phyloP scores from a whole-genome alignment of 805 yeast genomes.

The Schwanniomyces yamadae region DNA sequence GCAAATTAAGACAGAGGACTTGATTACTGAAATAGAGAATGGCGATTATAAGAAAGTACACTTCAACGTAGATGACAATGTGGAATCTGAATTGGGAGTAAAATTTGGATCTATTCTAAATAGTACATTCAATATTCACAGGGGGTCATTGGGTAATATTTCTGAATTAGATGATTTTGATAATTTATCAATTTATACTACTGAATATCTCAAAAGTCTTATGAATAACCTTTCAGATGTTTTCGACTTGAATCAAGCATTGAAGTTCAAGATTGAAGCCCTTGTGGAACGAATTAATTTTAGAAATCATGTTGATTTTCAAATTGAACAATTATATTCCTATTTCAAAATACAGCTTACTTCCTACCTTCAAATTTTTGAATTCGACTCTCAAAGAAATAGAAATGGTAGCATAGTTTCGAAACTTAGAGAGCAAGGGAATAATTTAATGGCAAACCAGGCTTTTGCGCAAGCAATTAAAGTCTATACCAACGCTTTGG shows the following conservation, averaged over 20 bases:
- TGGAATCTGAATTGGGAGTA: slow-evolving; percentile 14
- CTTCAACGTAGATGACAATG: neutral
- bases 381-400: slow-evolving; percentile 4
- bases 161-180: neutral
- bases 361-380: slow-evolving; percentile 2
- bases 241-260: slow-evolving; percentile 3
- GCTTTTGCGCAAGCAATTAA: slow-evolving; percentile 41
- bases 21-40: slow-evolving; percentile 14
- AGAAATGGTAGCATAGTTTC: slow-evolving; percentile 8
- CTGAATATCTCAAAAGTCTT: slow-evolving; percentile 4
- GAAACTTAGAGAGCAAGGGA: slow-evolving; percentile 38
- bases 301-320: slow-evolving; percentile 7
- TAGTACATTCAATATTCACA: slow-evolving; percentile 9
- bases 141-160: neutral
- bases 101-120: slow-evolving; percentile 18
- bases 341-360: slow-evolving; percentile 7
- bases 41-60: neutral
- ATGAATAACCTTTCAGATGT: slow-evolving; percentile 2
- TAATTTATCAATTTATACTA: slow-evolving; percentile 1
- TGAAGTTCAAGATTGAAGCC: slow-evolving; percentile 11
- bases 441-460: slow-evolving; percentile 35
- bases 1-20: slow-evolving; percentile 14
- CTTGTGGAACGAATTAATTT: no score
- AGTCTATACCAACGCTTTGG: slow-evolving; percentile 37
- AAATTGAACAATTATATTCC: slow-evolving; percentile 10